Conservation (phyloP, 177 flowering plant genomes). For the Vitis hybrid region DNA sequence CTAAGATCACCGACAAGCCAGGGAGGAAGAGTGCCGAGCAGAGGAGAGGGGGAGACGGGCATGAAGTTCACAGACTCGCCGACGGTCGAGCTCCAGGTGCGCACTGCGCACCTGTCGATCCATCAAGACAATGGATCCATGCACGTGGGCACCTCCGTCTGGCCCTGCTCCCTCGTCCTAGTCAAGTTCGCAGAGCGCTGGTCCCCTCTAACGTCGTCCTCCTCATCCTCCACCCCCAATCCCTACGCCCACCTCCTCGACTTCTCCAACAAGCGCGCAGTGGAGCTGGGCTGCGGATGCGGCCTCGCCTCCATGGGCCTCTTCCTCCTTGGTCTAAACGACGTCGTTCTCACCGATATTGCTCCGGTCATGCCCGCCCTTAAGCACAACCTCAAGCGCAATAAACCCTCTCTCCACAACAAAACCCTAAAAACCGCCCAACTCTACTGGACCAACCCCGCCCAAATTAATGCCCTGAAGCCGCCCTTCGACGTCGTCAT, state of each 20-base stretch:
- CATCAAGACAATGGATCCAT: slow-evolving; percentile 90
- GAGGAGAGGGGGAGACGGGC: slow-evolving; percentile 2
- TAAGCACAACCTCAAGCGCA: slow-evolving; percentile 76
- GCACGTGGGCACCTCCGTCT: slow-evolving; percentile 97
- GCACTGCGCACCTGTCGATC: slow-evolving; percentile 46
- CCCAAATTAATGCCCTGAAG: slow-evolving; percentile 46
- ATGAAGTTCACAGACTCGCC: slow-evolving; percentile 95
- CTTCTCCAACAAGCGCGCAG: slow-evolving; percentile 59
- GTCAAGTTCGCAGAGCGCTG: slow-evolving; percentile 92
- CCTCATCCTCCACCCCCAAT: slow-evolving; percentile 29
- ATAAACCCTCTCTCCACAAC: slow-evolving; percentile 44
- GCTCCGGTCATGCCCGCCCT: slow-evolving; percentile 87
- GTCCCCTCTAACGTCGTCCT: slow-evolving; percentile 21
- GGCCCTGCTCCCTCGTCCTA: slow-evolving; percentile 94
- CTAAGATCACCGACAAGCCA: no score
- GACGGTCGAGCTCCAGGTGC: slow-evolving; percentile 57
- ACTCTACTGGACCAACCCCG: slow-evolving; percentile 63
- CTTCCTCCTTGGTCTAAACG: slow-evolving; percentile 64
- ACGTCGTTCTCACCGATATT: slow-evolving; percentile 79
- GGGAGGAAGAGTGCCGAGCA: neutral
- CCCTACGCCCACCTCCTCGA: slow-evolving; percentile 70
- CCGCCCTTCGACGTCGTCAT: slow-evolving; percentile 80
- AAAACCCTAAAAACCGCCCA: slow-evolving; percentile 49
- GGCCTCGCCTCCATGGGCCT: slow-evolving; percentile 89
- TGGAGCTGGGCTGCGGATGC: slow-evolving; percentile 84